phyloP scores from a whole-genome alignment of 805 yeast species.

The Kodamaea jinghongensis region DNA sequence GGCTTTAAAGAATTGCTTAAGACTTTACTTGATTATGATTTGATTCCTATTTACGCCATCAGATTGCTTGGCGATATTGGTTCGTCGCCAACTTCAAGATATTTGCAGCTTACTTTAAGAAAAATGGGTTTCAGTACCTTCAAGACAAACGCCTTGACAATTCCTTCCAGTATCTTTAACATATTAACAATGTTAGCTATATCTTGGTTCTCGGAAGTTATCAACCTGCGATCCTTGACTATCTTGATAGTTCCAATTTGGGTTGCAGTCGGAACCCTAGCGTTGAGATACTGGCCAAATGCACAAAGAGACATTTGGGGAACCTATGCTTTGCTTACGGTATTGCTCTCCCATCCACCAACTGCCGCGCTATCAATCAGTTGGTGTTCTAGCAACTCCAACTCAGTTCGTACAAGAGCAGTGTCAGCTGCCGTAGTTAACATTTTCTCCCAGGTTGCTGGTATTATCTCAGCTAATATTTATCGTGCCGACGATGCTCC shows the following conservation, averaged over 20 bases:
- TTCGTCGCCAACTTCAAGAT: conserved; percentile 14
- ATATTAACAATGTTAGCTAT: conserved; percentile 19
- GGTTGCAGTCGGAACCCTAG: conserved; percentile 20
- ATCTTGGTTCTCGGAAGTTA: conserved; percentile 22
- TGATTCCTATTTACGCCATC: conserved; percentile 26
- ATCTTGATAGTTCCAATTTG: conserved; percentile 16
- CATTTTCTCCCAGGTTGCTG: conserved; percentile 59
- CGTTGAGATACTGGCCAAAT: conserved; percentile 40
- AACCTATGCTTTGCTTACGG: conserved; percentile 37
- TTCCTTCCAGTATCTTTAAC: conserved; percentile 42
- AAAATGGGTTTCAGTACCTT: conserved; percentile 52
- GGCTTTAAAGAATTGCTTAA: conserved; percentile 17
- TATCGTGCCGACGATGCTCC: conserved; percentile 61
- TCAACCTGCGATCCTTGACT: conserved; percentile 19
- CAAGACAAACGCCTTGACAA: conserved; percentile 49
- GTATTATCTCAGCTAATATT: conserved; percentile 52
- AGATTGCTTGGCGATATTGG: conserved; percentile 22
- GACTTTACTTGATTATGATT: conserved; percentile 23
- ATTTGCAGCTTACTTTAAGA: conserved; percentile 13
- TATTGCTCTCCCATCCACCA: conserved; percentile 47
- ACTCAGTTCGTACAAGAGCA: conserved; percentile 59
- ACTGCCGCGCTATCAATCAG: conserved; percentile 55
- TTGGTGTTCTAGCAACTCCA: conserved; percentile 63
- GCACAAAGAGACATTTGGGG: conserved; percentile 43
- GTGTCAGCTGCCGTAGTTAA: conserved; percentile 65